Percentiles rank a stretch among this genome's conserved stretches.
Evolutionary conservation across 192 early-diverging fungal genomes (phyloP).

Genomic region (Powellomyces hirtus): DNA sequence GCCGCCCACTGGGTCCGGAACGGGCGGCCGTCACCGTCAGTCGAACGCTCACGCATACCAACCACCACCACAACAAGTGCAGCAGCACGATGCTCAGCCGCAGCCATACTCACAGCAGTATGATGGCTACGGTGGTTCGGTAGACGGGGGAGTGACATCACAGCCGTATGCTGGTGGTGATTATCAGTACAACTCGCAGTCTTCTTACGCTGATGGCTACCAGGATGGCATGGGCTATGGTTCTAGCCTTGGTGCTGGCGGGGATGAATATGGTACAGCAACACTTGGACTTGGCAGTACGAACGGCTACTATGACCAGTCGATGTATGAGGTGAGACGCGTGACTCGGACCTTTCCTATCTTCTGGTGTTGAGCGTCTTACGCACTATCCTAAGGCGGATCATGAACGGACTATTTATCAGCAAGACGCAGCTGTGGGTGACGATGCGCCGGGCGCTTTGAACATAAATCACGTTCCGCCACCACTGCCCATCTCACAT

Average conservation of each 20-base stretch:
- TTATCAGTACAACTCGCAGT: background rate
- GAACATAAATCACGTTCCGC: background rate
- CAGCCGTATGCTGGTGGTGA: background rate
- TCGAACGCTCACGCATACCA: too few relatives aligned
- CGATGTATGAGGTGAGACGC: background rate
- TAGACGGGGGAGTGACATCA: background rate
- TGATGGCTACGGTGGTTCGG: background rate
- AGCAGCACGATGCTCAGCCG: too few relatives aligned
- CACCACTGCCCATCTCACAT: constrained; percentile 5
- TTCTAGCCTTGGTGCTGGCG: background rate
- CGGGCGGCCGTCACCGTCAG: too few relatives aligned
- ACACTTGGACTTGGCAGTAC: background rate
- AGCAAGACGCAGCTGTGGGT: constrained; percentile 17
- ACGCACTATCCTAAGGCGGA: background rate
- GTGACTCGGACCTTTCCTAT: background rate
- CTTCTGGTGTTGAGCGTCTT: too few relatives aligned
- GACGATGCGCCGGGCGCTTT: background rate
- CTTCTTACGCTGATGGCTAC: background rate
- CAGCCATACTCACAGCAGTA: too few relatives aligned
- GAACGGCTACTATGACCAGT: background rate
- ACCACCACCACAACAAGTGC: too few relatives aligned
- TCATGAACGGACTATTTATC: background rate
- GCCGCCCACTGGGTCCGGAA: too few relatives aligned
- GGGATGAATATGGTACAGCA: background rate
- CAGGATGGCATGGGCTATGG: background rate